Conservation (phyloP, 2,329 filamentous ascomycete genomes). For the Cadophora sp. region DNA sequence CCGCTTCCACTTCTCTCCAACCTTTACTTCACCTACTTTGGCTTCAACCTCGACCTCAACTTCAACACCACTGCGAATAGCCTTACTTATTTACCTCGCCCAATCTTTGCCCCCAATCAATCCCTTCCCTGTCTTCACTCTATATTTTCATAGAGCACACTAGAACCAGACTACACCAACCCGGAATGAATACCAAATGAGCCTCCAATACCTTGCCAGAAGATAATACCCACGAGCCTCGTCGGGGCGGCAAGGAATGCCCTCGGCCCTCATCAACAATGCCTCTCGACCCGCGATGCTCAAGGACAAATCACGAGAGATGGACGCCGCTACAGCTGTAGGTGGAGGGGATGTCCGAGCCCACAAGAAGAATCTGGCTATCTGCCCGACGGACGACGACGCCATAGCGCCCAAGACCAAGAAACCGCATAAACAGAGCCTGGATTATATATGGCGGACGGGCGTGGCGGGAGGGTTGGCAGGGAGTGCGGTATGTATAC, state of each 20-base stretch:
- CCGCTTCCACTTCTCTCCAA: conserved; percentile 3
- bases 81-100: neutral
- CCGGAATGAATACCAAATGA: conserved; percentile 30
- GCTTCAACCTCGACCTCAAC: neutral
- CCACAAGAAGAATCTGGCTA: conserved; percentile 46
- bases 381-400: conserved; percentile 60
- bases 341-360: neutral
- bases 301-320: conserved; percentile 50
- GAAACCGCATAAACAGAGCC: conserved; percentile 69
- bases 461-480: conserved; percentile 88
- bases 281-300: conserved; percentile 57
- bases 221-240: conserved; percentile 32
- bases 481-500: conserved; percentile 77
- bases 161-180: too few relatives aligned
- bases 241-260: conserved; percentile 54
- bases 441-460: conserved; percentile 84
- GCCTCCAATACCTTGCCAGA: conserved; percentile 6
- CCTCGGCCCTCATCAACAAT: conserved; percentile 62
- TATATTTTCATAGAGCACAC: neutral
- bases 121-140: neutral
- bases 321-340: conserved; percentile 38
- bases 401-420: conserved; percentile 54
- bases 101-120: neutral
- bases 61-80: neutral
- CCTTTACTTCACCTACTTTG: neutral